Base-by-base conservation (phyloP, 2,329 filamentous ascomycete species). In the Metarhizium humberi region DNA sequence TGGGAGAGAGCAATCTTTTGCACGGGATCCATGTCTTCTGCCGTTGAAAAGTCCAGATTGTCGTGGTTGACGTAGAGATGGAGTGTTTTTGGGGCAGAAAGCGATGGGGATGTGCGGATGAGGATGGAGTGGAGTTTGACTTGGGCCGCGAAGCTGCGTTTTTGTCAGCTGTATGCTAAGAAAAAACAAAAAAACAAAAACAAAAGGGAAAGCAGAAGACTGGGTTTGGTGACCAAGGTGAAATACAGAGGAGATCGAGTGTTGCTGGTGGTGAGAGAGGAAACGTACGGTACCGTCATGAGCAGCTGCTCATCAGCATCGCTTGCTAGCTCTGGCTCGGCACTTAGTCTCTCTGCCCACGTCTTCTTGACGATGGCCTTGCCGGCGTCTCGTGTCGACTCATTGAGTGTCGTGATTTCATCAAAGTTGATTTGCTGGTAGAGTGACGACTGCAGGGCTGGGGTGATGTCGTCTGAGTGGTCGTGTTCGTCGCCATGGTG, bases 381-480 rank as follows among this genome's bases (percentile, higher is more conserved):
- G 18, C 92, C 94, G 0, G 85, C 80, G 57, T 85, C 81, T 7
- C 83, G 74, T 14, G 73, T 69, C 11, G 83, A 77, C 73, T 97
- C 94, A 70, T 99, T 99, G 54, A 96, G 75, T 0, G 92, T 94
- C 42, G 78, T 82, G 59, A 99, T 85, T 32, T 85, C 81, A 72
- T 90, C 86, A 73, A 97, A 96, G 69, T 92, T 84, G 71, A 99
- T 91, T 69, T 96, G 88, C 60, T 89, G 84, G 75, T 96, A 97
- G 40, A 99, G 84, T 46, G 91, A 90, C 64, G 86, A 87, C 71
- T 97, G 92, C 16, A 96, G 78, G 1, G 92, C 92, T 0, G 94
- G 94, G 2, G 89, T 92, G 64, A 96, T 83, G 75, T 97, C 92
- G 75, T 97, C 89, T 50, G 82, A 86, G 73, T 96, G 92, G 71